Conservation (phyloP, 2,329 filamentous ascomycete genomes). For the Trichoderma lentiforme region DNA sequence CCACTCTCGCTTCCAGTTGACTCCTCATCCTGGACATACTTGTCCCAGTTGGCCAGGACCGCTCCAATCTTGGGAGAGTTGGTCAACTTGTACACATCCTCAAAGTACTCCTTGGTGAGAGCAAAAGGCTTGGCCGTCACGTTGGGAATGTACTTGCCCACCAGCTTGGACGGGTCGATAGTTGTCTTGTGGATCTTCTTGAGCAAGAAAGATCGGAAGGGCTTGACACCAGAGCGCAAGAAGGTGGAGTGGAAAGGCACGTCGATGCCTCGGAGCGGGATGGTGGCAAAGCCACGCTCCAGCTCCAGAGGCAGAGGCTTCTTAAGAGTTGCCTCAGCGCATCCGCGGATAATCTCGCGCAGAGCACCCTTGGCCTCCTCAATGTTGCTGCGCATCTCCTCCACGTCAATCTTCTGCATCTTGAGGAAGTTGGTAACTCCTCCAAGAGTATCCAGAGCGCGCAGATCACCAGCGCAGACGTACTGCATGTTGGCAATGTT, state of each 20-base stretch:
- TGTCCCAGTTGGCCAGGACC: constrained; percentile 83
- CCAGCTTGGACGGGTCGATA: constrained; percentile 92
- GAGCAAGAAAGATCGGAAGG: constrained; percentile 94
- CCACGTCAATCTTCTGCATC: constrained; percentile 94
- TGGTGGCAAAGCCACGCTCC: constrained; percentile 93
- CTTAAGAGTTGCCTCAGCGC: constrained; percentile 78
- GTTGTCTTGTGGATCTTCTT: constrained; percentile 99
- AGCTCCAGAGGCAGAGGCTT: constrained; percentile 88
- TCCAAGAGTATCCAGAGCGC: constrained; percentile 67
- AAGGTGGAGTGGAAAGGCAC: constrained; percentile 99
- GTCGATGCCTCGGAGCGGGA: constrained; percentile 94
- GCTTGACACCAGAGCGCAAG: constrained; percentile 95
- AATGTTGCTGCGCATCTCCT: constrained; percentile 82
- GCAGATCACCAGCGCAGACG: constrained; percentile 67
- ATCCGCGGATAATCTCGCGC: constrained; percentile 85
- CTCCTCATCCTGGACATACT: constrained; percentile 56
- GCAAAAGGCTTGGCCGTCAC: constrained; percentile 95
- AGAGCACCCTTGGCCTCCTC: constrained; percentile 91
- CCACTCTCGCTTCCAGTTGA: constrained; percentile 36
- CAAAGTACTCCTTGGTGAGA: constrained; percentile 97
- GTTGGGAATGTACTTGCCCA: constrained; percentile 99
- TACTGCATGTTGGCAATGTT: constrained; percentile 76
- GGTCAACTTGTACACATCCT: constrained; percentile 94
- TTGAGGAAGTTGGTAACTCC: constrained; percentile 95
- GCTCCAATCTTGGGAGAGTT: constrained; percentile 76